phyloP scores from a whole-genome alignment of 2,329 filamentous ascomycete genomes.

The Fusarium verrucosum region DNA sequence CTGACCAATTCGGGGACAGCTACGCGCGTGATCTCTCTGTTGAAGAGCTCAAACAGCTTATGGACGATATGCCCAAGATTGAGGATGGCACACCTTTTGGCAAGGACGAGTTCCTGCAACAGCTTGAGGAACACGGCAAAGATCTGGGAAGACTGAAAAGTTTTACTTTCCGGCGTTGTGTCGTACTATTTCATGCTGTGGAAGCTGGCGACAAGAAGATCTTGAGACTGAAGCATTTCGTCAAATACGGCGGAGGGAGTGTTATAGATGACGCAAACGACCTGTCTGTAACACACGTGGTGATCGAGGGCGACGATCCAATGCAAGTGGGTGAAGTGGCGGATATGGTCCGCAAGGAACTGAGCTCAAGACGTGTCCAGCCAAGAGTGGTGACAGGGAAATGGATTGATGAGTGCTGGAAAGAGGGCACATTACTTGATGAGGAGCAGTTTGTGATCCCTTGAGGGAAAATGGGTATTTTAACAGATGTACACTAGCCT shows the following conservation, averaged over 20 bases:
- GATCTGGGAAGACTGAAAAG: constrained; percentile 59
- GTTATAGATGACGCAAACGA: constrained; percentile 63
- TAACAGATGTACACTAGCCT: constrained; percentile 32
- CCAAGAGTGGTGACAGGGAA: constrained; percentile 73
- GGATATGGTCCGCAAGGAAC: constrained; percentile 55
- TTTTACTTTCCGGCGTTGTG: constrained; percentile 62
- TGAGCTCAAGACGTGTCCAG: constrained; percentile 59
- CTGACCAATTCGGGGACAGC: constrained; percentile 84
- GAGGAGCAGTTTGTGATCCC: constrained; percentile 69
- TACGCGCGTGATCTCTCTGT: constrained; percentile 75
- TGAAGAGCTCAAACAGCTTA: constrained; percentile 67
- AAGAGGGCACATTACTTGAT: constrained; percentile 78
- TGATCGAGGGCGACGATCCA: constrained; percentile 59
- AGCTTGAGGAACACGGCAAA: constrained; percentile 66
- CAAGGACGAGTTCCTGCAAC: constrained; percentile 57
- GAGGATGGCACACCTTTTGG: constrained; percentile 55
- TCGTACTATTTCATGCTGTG: constrained; percentile 53
- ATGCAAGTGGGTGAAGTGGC: constrained; percentile 51
- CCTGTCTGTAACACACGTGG: constrained; percentile 74
- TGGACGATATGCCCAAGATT: constrained; percentile 62
- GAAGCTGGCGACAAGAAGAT: constrained; percentile 48
- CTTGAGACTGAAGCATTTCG: constrained; percentile 62
- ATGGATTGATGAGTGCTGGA: constrained; percentile 87
- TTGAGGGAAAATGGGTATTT: constrained; percentile 32
- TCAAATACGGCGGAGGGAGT: constrained; percentile 75